A percentile compares a stretch with the other conserved stretches of the same genome.
Conservation (phyloP, 2,329 filamentous ascomycete species). For the Aspergillus pseudoviridinutans region DNA sequence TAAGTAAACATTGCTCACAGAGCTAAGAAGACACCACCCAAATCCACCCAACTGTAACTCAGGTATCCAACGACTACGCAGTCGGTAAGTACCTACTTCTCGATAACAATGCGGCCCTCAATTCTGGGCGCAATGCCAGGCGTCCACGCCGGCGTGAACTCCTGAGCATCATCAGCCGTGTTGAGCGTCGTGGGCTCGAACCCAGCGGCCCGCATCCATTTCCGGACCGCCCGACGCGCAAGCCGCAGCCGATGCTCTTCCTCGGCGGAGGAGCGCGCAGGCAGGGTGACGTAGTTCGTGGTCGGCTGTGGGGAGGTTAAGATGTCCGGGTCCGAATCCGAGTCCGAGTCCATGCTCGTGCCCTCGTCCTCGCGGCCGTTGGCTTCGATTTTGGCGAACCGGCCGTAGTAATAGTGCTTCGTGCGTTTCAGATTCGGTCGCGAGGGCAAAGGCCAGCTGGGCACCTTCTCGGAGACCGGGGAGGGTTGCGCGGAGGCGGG, state of each 20-base stretch:
- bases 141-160: conserved; percentile 68
- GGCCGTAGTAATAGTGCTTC: conserved; percentile 28
- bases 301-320: conserved; percentile 31
- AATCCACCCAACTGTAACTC: not conserved
- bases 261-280: conserved; percentile 42
- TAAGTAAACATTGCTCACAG: not conserved
- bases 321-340: conserved; percentile 38
- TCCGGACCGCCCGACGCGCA: conserved; percentile 64
- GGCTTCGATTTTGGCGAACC: conserved; percentile 23
- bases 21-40: not conserved
- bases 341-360: conserved; percentile 41
- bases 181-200: conserved; percentile 50
- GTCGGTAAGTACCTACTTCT: not conserved
- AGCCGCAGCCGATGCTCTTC: conserved; percentile 57
- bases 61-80: not conserved
- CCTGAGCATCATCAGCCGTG: conserved; percentile 52
- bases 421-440: conserved; percentile 22
- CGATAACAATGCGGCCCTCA: conserved; percentile 66
- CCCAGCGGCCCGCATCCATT: conserved; percentile 68
- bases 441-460: conserved; percentile 6
- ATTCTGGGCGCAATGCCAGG: conserved; percentile 71
- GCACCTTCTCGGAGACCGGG: conserved; percentile 23
- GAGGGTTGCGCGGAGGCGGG: conserved; percentile 34
- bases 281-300: conserved; percentile 37
- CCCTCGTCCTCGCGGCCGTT: conserved; percentile 32